These are phyloP conservation scores for Rugosomyces carneus DNA, from an alignment of 1,284 basidiomycete species.

Conservation along the genomic window DNA sequence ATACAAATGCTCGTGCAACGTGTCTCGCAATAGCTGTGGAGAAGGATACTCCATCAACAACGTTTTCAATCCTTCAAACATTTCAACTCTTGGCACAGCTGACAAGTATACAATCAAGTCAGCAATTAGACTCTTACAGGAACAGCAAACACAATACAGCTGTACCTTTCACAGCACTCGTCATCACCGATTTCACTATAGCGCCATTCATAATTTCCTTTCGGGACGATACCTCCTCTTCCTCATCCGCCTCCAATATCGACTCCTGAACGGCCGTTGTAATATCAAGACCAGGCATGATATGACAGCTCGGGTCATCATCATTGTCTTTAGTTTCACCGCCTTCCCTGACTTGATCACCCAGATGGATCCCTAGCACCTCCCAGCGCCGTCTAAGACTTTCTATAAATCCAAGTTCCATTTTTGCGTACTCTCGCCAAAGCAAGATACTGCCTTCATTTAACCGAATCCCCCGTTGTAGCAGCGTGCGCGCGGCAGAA, in stretches of 20 bases:
- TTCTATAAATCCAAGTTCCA: conserved; percentile 89
- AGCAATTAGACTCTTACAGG: conserved; percentile 9
- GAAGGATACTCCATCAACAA: conserved; percentile 53
- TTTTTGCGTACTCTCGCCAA: conserved; percentile 86
- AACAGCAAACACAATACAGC: conserved; percentile 1
- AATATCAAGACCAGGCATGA: conserved; percentile 18
- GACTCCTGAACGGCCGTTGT: conserved; percentile 12
- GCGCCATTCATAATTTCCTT: conserved; percentile 62
- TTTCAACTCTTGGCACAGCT: conserved; percentile 54
- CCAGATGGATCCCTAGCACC: conserved; percentile 55
- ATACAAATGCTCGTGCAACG: conserved; percentile 53
- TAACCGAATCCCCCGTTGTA: conserved; percentile 83
- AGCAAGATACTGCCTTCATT: conserved; percentile 66
- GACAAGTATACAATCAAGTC: conserved; percentile 12
- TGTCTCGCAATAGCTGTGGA: conserved; percentile 36
- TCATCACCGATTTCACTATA: conserved; percentile 65
- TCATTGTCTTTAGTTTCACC: conserved; percentile 16
- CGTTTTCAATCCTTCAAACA: conserved; percentile 52
- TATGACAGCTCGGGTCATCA: conserved; percentile 21
- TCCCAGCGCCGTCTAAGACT: conserved; percentile 78
- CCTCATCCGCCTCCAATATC: conserved; percentile 21
- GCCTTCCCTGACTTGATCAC: conserved; percentile 20
- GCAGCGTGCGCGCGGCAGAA: conserved; percentile 75
- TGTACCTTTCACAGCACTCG: conserved; percentile 60
- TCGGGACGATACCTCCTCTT: conserved; percentile 44